Evolutionary conservation across 768 basidiomycete genomes (phyloP).

Genomic region (Suillus americanus): DNA sequence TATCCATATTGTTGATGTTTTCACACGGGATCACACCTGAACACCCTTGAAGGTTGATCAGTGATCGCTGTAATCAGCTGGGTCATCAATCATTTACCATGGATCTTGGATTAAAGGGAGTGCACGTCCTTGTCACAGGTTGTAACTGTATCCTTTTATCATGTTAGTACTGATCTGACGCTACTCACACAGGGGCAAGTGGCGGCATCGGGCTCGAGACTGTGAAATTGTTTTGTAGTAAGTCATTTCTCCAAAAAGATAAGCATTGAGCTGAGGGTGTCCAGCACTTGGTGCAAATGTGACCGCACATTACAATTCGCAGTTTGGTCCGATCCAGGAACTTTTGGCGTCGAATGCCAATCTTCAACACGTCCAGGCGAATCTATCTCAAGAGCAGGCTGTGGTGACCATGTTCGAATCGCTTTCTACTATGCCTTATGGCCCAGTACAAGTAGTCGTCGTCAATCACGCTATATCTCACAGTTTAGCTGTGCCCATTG

Average conservation of each 20-base stretch:
- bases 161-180: neutral
- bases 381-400: slow-evolving; percentile 57
- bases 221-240: slow-evolving; percentile 54
- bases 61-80: too few relatives aligned
- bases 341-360: slow-evolving; percentile 36
- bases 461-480: slow-evolving; percentile 64
- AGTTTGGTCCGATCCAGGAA: slow-evolving; percentile 38
- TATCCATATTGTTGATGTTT: slow-evolving; percentile 2
- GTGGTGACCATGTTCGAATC: slow-evolving; percentile 50
- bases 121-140: slow-evolving; percentile 75
- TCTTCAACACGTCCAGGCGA: slow-evolving; percentile 46
- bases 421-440: slow-evolving; percentile 38
- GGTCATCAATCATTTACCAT: slow-evolving; percentile 21
- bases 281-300: slow-evolving; percentile 71
- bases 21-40: neutral
- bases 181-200: slow-evolving; percentile 53
- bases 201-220: slow-evolving; percentile 76
- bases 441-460: slow-evolving; percentile 54
- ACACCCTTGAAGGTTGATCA: neutral
- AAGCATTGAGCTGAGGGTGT: neutral
- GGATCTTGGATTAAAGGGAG: slow-evolving; percentile 58
- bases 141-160: neutral
- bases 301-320: slow-evolving; percentile 70
- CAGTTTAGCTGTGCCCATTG: slow-evolving; percentile 45
- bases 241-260: slow-evolving; percentile 15